phyloP scores from a whole-genome alignment of 1,284 basidiomycete genomes.

The Wolfiporia cocos region DNA sequence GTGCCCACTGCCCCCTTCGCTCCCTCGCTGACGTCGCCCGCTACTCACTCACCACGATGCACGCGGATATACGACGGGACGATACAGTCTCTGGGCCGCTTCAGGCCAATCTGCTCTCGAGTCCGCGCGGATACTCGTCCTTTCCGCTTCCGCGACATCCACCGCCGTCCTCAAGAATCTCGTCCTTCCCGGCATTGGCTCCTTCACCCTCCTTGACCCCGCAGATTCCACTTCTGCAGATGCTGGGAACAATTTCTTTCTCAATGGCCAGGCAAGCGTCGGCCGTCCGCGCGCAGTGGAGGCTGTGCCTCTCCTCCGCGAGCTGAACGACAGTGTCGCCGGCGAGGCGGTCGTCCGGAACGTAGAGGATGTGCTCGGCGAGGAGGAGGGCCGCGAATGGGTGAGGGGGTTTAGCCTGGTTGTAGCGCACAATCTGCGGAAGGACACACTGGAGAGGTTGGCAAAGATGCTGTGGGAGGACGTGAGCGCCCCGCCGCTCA shows the following conservation, averaged over 20 bases:
- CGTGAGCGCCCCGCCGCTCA: conserved; percentile 53
- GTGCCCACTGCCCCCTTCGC: neutral
- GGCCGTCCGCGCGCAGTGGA: conserved; percentile 80
- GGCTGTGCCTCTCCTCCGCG: conserved; percentile 70
- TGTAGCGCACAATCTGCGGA: conserved; percentile 77
- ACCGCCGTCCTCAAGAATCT: conserved; percentile 92
- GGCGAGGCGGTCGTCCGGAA: conserved; percentile 60
- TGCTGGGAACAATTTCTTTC: conserved; percentile 95
- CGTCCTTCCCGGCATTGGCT: conserved; percentile 89
- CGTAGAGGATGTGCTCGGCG: conserved; percentile 52
- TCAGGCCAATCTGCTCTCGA: conserved; percentile 93
- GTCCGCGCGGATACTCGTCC: conserved; percentile 73
- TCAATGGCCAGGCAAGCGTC: conserved; percentile 70
- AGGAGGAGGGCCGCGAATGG: conserved; percentile 38
- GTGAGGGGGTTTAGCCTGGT: conserved; percentile 57
- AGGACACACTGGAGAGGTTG: conserved; percentile 49
- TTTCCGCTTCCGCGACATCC: conserved; percentile 77
- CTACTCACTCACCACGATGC: too few species aligned
- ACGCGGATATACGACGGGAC: too few species aligned
- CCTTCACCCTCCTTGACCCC: conserved; percentile 84
- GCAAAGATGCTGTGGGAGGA: conserved; percentile 67
- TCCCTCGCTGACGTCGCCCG: neutral
- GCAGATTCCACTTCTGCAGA: conserved; percentile 63
- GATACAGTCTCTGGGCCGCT: conserved; percentile 91
- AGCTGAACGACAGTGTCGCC: conserved; percentile 86